Evolutionary conservation across 2,329 filamentous ascomycete genomes (phyloP).

Genomic region (Colletotrichum godetiae): DNA sequence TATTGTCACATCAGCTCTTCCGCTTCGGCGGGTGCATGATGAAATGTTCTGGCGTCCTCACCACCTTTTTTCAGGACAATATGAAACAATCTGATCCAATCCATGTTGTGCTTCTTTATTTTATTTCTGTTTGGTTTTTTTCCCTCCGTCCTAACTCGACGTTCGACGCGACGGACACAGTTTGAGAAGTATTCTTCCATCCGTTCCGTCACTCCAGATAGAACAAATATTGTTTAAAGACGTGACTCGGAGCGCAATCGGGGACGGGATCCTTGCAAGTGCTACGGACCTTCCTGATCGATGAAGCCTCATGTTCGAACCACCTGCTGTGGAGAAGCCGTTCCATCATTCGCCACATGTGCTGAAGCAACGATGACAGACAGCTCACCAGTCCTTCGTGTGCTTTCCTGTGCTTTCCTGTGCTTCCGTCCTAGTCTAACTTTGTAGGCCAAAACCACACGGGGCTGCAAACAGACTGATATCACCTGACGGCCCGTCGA

Average conservation of each 20-base stretch:
- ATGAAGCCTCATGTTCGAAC: not conserved
- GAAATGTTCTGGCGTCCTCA: conserved; percentile 74
- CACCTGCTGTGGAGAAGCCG: too few relatives aligned
- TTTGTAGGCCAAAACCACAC: not conserved
- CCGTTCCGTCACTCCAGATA: not conserved
- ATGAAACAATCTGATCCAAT: conserved; percentile 73
- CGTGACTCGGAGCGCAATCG: not conserved
- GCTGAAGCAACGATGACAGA: too few relatives aligned
- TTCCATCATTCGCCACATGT: too few relatives aligned
- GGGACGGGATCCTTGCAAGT: not conserved
- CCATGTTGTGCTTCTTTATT: conserved; percentile 35
- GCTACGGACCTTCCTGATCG: not conserved
- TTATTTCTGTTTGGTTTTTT: not conserved
- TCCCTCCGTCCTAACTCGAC: not conserved
- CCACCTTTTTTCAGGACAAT: conserved; percentile 72
- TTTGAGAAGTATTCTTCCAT: not conserved
- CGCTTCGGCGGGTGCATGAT: conserved; percentile 68
- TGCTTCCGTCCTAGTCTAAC: too few relatives aligned
- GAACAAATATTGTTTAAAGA: not conserved
- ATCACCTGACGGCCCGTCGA: not conserved
- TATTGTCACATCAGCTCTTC: conserved; percentile 66
- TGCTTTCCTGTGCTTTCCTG: too few relatives aligned
- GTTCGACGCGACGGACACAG: not conserved
- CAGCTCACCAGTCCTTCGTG: too few relatives aligned
- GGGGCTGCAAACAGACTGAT: not conserved